Percentiles rank a stretch among this genome's conserved stretches.
These are phyloP conservation scores for Fraxinus latifolia DNA, from an alignment of 305 asterid genomes.

Conservation along the genomic window DNA sequence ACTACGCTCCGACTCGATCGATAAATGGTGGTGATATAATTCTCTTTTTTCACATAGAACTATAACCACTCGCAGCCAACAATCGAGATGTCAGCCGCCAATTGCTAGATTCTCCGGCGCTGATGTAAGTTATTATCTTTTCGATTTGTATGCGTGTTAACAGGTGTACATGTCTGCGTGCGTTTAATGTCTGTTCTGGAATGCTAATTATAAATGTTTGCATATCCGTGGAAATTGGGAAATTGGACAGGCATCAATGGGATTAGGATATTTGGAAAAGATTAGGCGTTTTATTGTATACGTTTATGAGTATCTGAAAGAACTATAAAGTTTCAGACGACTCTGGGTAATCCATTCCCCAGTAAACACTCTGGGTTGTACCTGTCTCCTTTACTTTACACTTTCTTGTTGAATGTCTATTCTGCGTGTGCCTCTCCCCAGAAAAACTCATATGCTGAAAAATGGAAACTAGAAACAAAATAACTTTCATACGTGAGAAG, in stretches of 20 bases:
- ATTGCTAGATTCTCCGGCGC: constrained; percentile 68
- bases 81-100: constrained; percentile 18
- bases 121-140: constrained; percentile 45
- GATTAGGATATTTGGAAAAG: neutral
- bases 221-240: neutral
- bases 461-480: neutral
- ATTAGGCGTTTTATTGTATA: neutral
- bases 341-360: constrained; percentile 40
- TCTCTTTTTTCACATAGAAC: neutral
- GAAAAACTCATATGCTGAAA: neutral
- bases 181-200: neutral
- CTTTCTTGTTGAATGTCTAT: constrained; percentile 6
- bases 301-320: neutral
- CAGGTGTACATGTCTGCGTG: neutral
- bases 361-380: neutral
- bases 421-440: neutral
- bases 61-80: constrained; percentile 18
- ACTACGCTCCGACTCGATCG: constrained; percentile 15
- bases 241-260: neutral
- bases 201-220: neutral
- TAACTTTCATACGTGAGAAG: neutral
- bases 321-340: neutral
- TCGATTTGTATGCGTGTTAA: neutral
- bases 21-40: neutral
- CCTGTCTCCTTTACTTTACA: neutral